Conservation (phyloP, 164 flowering plant species). For the Liriodendron chinense region DNA sequence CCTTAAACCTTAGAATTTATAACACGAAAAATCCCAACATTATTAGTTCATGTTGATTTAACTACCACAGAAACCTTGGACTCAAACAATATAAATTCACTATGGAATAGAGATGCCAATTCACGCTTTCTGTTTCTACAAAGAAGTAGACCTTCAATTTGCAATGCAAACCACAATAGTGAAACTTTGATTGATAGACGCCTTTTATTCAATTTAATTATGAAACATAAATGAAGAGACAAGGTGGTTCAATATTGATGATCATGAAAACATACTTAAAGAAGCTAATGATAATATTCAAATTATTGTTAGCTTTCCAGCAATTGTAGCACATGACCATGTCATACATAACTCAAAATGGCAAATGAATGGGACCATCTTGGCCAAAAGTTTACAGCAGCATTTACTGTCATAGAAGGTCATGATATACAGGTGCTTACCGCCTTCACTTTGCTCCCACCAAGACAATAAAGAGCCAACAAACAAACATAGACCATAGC, state of each 20-base stretch:
- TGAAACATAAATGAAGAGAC: background rate
- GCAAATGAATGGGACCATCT: background rate
- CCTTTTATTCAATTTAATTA: background rate
- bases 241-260: slow-evolving; percentile 1
- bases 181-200: background rate
- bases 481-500: slow-evolving; percentile 84
- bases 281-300: too few species aligned
- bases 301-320: background rate
- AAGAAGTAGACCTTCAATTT: background rate
- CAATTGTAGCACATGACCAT: background rate
- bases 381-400: background rate
- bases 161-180: background rate
- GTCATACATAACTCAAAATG: background rate
- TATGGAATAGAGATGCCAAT: background rate
- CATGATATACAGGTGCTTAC: slow-evolving; percentile 39
- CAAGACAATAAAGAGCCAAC: slow-evolving; percentile 84
- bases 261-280: background rate
- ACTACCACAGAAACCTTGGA: background rate
- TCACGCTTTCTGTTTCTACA: background rate
- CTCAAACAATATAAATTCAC: background rate
- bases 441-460: slow-evolving; percentile 95
- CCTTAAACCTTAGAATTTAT: background rate
- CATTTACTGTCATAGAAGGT: background rate
- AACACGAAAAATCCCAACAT: background rate
- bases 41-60: background rate